phyloP scores from a whole-genome alignment of 1,139 yeast genomes.

The Suhomyces ambrosiae region DNA sequence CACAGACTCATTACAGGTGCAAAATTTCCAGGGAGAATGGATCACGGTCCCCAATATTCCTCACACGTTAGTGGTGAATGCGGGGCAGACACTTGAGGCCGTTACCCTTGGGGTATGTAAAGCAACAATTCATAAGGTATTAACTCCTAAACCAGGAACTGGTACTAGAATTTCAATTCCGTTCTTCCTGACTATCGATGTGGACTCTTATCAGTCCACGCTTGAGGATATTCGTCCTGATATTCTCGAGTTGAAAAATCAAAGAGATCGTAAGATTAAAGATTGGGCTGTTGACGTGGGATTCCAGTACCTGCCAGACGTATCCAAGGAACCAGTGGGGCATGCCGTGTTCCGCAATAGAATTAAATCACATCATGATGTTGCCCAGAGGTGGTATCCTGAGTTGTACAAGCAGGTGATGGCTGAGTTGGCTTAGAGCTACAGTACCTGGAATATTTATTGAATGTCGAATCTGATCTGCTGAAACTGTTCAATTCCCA shows the following conservation, averaged over 20 bases:
- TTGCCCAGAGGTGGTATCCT: conserved; percentile 66
- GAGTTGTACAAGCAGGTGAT: conserved; percentile 41
- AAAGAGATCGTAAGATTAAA: conserved; percentile 41
- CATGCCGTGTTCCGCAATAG: conserved; percentile 64
- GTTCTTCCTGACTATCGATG: conserved; percentile 55
- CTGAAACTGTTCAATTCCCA: too few relatives aligned
- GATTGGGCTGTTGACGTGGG: conserved; percentile 51
- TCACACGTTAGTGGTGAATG: conserved; percentile 52
- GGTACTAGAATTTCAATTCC: conserved; percentile 59
- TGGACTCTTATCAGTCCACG: conserved; percentile 43
- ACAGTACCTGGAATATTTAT: too few relatives aligned
- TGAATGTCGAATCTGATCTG: too few relatives aligned
- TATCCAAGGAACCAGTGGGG: conserved; percentile 52
- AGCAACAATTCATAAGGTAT: conserved; percentile 70
- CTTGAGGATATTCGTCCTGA: conserved; percentile 34
- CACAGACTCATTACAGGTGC: conserved; percentile 57
- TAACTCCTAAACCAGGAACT: conserved; percentile 53
- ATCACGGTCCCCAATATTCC: conserved; percentile 49
- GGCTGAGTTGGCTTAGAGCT: conserved; percentile 10
- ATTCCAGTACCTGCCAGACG: conserved; percentile 51
- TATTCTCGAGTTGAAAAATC: conserved; percentile 33
- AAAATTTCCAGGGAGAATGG: conserved; percentile 67
- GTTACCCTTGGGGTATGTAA: conserved; percentile 55
- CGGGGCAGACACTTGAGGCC: conserved; percentile 58
- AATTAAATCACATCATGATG: conserved; percentile 68